A percentile compares a stretch with the other conserved stretches of the same genome.
Evolutionary conservation across 1,139 yeast genomes (phyloP).

Genomic region (Saccharomyces hybrid): DNA sequence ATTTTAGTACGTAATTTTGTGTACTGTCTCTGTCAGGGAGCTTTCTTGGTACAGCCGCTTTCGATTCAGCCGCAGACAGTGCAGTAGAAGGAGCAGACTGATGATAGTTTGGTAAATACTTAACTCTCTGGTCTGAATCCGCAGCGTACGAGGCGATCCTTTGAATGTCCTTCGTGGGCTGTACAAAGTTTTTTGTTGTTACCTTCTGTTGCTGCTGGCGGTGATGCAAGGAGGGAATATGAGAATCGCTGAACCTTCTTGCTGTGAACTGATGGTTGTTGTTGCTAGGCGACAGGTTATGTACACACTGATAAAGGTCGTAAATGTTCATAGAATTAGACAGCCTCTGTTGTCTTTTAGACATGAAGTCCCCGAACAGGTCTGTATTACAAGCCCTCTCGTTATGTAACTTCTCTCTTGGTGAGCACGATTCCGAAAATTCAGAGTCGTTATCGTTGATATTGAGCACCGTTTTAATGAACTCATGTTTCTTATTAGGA

Average conservation of each 20-base stretch:
- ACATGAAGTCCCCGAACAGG: neutral
- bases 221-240: neutral
- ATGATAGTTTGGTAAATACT: neutral
- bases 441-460: neutral
- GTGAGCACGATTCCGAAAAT: neutral
- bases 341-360: neutral
- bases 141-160: neutral
- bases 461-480: neutral
- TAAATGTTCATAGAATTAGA: neutral
- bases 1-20: neutral
- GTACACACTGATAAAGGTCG: constrained; percentile 8
- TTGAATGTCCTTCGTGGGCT: neutral
- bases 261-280: neutral
- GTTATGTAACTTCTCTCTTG: neutral
- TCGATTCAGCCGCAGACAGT: neutral
- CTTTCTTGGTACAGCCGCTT: neutral
- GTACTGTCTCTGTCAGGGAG: neutral
- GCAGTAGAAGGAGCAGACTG: neutral
- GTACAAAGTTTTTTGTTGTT: neutral
- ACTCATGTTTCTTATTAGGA: neutral
- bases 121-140: neutral
- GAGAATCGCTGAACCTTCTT: constrained; percentile 11
- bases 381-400: neutral
- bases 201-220: neutral
- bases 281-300: neutral